Conservation (phyloP, 2,329 filamentous ascomycete genomes). For the Monilinia aucupariae region DNA sequence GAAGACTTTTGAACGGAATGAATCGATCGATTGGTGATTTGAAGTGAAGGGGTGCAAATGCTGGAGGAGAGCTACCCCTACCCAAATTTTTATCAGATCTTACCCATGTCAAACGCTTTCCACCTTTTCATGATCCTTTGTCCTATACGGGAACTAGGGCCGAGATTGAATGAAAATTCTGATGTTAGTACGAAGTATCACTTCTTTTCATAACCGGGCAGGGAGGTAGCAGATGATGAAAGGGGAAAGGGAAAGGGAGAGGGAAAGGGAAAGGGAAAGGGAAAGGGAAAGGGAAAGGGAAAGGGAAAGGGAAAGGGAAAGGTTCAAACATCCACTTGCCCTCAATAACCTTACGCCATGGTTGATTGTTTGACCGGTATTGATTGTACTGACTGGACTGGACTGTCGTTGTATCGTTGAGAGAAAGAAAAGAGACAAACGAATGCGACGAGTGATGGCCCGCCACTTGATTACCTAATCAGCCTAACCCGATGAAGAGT, state of each 20-base stretch:
- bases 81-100: slow-evolving; percentile 9
- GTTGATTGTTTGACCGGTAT: too few species aligned
- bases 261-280: not conserved
- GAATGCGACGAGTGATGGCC: too few species aligned
- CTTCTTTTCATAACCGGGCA: not conserved
- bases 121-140: not conserved
- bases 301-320: too few species aligned
- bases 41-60: not conserved
- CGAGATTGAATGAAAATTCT: not conserved
- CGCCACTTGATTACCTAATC: not conserved
- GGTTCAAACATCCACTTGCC: too few species aligned
- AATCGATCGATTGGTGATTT: not conserved
- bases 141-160: not conserved
- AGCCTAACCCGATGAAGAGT: not conserved
- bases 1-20: not conserved
- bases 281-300: not conserved
- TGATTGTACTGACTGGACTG: too few species aligned
- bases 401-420: too few species aligned
- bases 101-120: not conserved
- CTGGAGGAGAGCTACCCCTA: not conserved
- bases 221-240: not conserved
- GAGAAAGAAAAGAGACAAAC: too few species aligned
- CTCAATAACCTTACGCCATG: too few species aligned
- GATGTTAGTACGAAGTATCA: not conserved
- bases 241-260: not conserved